These are phyloP conservation scores for Rhodomyrtus tomentosa DNA, from an alignment of 345 rosid species.

Conservation along the genomic window DNA sequence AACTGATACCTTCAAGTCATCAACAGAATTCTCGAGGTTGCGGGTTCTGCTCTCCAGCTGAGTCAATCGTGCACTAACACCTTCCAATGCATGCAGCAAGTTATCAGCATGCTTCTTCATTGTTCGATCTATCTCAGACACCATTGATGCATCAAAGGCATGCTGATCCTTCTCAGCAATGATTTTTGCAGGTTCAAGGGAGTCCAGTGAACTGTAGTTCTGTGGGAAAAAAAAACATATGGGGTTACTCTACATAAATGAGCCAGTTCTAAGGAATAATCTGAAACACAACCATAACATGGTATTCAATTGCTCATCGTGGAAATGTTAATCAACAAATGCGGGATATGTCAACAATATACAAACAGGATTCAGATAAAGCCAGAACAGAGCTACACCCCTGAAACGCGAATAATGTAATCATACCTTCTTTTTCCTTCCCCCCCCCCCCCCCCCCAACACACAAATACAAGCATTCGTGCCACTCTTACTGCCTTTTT, in stretches of 20 bases:
- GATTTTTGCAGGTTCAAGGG: constrained; percentile 46
- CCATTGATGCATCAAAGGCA: constrained; percentile 16
- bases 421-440: not conserved
- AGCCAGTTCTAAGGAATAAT: not conserved
- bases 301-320: not conserved
- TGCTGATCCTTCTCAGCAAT: constrained; percentile 39
- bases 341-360: not conserved
- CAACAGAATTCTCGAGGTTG: constrained; percentile 58
- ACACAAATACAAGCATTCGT: not conserved
- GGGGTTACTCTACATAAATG: not conserved
- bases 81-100: constrained; percentile 56
- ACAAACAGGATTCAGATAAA: not conserved
- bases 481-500: not conserved
- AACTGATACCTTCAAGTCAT: constrained; percentile 71
- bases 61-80: constrained; percentile 63
- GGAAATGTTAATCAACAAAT: not conserved
- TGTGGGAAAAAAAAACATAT: not conserved
- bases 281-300: not conserved
- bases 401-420: not conserved
- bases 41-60: constrained; percentile 74
- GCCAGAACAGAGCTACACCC: not conserved
- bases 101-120: constrained; percentile 69
- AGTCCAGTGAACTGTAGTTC: constrained; percentile 62
- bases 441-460: no score
- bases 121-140: constrained; percentile 57